Conservation (phyloP, 257 asterid species). For the Jasminum sambac region DNA sequence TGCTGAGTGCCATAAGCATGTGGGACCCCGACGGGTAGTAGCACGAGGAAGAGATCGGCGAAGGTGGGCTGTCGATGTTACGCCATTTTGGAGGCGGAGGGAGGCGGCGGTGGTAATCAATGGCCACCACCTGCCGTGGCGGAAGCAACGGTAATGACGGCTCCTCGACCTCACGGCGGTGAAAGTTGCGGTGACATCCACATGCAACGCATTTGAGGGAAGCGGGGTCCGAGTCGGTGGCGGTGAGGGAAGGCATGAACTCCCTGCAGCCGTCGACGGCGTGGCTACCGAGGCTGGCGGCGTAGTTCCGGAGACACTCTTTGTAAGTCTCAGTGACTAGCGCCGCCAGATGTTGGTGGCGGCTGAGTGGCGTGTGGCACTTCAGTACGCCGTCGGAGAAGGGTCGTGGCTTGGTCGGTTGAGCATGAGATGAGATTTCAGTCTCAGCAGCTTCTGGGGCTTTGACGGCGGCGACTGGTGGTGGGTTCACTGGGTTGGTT, state of each 20-base stretch:
- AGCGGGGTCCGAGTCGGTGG: slow-evolving; percentile 39
- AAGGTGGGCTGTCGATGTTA: slow-evolving; percentile 33
- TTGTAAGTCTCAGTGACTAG: slow-evolving; percentile 23
- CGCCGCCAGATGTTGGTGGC: slow-evolving; percentile 36
- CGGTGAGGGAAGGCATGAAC: slow-evolving; percentile 44
- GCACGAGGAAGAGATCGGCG: slow-evolving; percentile 47
- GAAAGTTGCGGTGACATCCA: slow-evolving; percentile 66
- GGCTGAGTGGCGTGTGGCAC: slow-evolving; percentile 50
- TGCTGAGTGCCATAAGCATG: slow-evolving; percentile 53
- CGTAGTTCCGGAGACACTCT: slow-evolving; percentile 59
- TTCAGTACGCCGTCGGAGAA: slow-evolving; percentile 46
- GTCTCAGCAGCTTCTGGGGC: slow-evolving; percentile 42
- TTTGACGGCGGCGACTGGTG: slow-evolving; percentile 29
- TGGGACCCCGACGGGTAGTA: slow-evolving; percentile 58
- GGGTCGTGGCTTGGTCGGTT: slow-evolving; percentile 21
- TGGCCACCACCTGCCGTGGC: slow-evolving; percentile 20
- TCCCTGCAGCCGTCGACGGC: slow-evolving; percentile 66
- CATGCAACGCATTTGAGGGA: slow-evolving; percentile 53
- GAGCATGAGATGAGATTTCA: slow-evolving; percentile 37
- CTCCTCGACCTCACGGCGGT: slow-evolving; percentile 59
- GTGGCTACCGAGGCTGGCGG: slow-evolving; percentile 51
- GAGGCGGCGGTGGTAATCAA: slow-evolving; percentile 22
- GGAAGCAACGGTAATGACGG: slow-evolving; percentile 11
- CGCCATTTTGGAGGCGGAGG: background rate
- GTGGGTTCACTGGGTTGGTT: slow-evolving; percentile 34